Percentiles rank a stretch among this genome's conserved stretches.
Evolutionary conservation across 768 basidiomycete species (phyloP).

Genomic region (Russula vinacea): DNA sequence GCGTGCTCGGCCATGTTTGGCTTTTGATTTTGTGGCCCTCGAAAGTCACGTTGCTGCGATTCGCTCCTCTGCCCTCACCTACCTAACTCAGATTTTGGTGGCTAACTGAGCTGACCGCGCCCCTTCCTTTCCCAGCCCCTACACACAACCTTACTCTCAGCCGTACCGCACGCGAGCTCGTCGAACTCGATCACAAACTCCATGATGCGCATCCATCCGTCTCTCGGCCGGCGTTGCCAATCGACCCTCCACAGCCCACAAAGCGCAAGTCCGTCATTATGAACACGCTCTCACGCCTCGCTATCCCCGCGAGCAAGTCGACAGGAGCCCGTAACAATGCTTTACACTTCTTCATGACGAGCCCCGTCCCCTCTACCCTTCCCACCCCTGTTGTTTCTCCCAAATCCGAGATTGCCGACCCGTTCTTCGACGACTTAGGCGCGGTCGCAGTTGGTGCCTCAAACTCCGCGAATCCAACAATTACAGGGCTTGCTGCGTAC

Average conservation of each 20-base stretch:
- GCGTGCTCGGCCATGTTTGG: conserved; percentile 3
- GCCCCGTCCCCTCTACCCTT: conserved; percentile 36
- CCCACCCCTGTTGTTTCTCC: conserved; percentile 52
- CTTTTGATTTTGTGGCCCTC: conserved; percentile 29
- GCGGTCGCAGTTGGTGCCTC: conserved; percentile 31
- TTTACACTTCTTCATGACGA: conserved; percentile 25
- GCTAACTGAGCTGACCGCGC: conserved; percentile 18
- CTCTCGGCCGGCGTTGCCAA: conserved; percentile 59
- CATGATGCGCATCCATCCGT: conserved; percentile 56
- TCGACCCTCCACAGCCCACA: conserved; percentile 53
- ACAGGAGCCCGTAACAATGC: conserved; percentile 37
- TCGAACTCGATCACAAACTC: conserved; percentile 81
- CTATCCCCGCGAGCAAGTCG: conserved; percentile 64
- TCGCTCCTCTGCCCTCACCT: conserved; percentile 2
- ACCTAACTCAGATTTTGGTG: conserved; percentile 29
- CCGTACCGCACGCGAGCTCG: conserved; percentile 69
- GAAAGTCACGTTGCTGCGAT: conserved; percentile 10
- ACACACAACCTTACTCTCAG: conserved; percentile 88
- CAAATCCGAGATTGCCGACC: conserved; percentile 56
- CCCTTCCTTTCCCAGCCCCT: conserved; percentile 53
- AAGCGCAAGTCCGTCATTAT: conserved; percentile 84
- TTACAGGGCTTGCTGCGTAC: conserved; percentile 68
- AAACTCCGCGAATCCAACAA: conserved; percentile 37
- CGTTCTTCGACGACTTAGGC: conserved; percentile 45
- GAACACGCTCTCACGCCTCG: conserved; percentile 79